Percentiles rank a stretch among this genome's conserved stretches.
Conservation (phyloP, 331 rosid species). For the Stylosanthes scabra region DNA sequence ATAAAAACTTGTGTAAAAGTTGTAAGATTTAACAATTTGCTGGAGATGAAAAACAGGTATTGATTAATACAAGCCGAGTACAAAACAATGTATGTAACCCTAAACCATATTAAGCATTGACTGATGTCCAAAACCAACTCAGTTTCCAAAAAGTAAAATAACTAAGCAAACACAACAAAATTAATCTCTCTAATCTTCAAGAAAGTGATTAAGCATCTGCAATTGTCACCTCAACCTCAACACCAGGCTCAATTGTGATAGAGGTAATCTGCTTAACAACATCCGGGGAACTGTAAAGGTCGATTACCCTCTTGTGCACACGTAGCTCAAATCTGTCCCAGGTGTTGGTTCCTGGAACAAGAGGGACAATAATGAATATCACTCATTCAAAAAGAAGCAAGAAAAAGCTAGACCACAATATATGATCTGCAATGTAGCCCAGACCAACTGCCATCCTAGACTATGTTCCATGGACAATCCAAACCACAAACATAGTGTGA, state of each 20-base stretch:
- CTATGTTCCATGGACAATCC: no score
- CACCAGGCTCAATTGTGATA: conserved; percentile 61
- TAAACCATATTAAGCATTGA: conserved; percentile 3
- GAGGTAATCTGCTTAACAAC: conserved; percentile 59
- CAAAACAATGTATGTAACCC: background rate
- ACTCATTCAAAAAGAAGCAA: background rate
- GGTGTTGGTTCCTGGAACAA: conserved; percentile 57
- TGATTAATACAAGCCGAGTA: background rate
- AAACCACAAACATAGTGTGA: background rate
- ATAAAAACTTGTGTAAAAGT: no score
- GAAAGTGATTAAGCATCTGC: conserved; percentile 46
- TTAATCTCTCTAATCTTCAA: background rate
- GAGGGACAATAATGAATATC: background rate
- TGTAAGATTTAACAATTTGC: background rate
- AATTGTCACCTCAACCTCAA: conserved; percentile 66
- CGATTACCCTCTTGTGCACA: conserved; percentile 66
- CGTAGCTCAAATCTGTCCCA: conserved; percentile 65
- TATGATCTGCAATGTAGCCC: no score
- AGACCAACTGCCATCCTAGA: no score
- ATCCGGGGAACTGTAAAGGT: conserved; percentile 62
- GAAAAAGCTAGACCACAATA: no score
- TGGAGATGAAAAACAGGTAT: background rate
- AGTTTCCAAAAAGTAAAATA: background rate
- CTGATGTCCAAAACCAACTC: conserved; percentile 21
- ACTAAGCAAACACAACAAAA: conserved; percentile 6